Conservation (phyloP, 2,329 filamentous ascomycete genomes). For the Hypoxylon sp. region DNA sequence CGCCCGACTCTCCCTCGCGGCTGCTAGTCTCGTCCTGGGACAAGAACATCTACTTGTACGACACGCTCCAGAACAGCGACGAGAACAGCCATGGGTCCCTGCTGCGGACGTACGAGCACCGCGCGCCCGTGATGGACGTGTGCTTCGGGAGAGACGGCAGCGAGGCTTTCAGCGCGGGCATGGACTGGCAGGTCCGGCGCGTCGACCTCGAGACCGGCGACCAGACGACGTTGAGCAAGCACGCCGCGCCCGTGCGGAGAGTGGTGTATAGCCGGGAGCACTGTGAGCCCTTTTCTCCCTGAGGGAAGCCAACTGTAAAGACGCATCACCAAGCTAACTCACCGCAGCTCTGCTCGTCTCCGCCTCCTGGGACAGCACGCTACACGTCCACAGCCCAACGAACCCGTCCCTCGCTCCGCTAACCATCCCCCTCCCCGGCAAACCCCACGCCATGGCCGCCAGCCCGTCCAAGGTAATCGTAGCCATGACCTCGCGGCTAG, state of each 20-base stretch:
- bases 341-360: conserved; percentile 79
- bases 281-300: conserved; percentile 60
- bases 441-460: conserved; percentile 88
- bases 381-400: conserved; percentile 82
- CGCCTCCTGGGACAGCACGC: conserved; percentile 91
- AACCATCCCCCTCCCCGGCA: conserved; percentile 79
- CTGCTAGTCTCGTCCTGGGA: conserved; percentile 97
- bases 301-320: background rate
- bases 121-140: conserved; percentile 88
- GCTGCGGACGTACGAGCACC: conserved; percentile 80
- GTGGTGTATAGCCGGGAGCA: conserved; percentile 85
- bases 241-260: conserved; percentile 82
- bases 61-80: conserved; percentile 67
- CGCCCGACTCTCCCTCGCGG: conserved; percentile 77
- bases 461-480: conserved; percentile 87
- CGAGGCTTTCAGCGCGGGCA: conserved; percentile 85
- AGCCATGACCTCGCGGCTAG: conserved; percentile 92
- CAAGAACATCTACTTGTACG: conserved; percentile 90
- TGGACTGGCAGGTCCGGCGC: conserved; percentile 87
- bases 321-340: conserved; percentile 14
- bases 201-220: conserved; percentile 79
- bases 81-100: conserved; percentile 68
- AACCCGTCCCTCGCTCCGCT: conserved; percentile 67
- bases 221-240: conserved; percentile 81
- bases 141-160: conserved; percentile 88